Conservation (phyloP, 768 basidiomycete genomes). For the Crassisporium funariophilum region DNA sequence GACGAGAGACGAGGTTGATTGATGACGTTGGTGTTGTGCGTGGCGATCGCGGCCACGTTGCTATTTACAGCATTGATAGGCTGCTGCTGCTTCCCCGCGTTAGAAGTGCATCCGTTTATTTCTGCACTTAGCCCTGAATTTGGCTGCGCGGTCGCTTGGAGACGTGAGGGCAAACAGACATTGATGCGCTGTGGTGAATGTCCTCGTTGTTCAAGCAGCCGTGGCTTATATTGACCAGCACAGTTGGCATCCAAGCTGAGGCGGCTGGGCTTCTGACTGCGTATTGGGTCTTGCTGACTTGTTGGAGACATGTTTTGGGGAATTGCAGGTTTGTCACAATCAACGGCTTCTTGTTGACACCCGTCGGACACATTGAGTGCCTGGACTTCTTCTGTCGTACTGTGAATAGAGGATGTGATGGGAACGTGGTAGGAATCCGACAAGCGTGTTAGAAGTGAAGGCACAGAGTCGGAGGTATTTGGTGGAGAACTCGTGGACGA, state of each 20-base stretch:
- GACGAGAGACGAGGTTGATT: conserved; percentile 6
- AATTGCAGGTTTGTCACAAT: neutral
- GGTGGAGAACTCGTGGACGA: too few species aligned
- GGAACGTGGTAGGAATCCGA: conserved; percentile 4
- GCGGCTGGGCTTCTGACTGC: too few species aligned
- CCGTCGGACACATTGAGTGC: neutral
- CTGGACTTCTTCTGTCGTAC: conserved; percentile 1
- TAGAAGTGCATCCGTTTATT: too few species aligned
- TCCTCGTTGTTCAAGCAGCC: too few species aligned
- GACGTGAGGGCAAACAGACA: too few species aligned
- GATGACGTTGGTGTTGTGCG: conserved; percentile 17
- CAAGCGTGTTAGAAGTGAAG: conserved; percentile 7
- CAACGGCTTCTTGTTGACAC: neutral
- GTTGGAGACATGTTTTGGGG: neutral
- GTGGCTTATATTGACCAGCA: too few species aligned
- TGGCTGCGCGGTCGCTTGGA: too few species aligned
- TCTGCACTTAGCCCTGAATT: too few species aligned
- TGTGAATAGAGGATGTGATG: neutral
- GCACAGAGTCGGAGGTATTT: neutral
- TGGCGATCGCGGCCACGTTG: conserved; percentile 2
- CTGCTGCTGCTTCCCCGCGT: neutral
- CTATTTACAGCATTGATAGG: conserved; percentile 8
- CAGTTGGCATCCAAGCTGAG: too few species aligned
- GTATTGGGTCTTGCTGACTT: too few species aligned
- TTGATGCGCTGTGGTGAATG: too few species aligned